phyloP scores from a whole-genome alignment of 1,284 basidiomycete genomes.

The Rhodotorula sp. region DNA sequence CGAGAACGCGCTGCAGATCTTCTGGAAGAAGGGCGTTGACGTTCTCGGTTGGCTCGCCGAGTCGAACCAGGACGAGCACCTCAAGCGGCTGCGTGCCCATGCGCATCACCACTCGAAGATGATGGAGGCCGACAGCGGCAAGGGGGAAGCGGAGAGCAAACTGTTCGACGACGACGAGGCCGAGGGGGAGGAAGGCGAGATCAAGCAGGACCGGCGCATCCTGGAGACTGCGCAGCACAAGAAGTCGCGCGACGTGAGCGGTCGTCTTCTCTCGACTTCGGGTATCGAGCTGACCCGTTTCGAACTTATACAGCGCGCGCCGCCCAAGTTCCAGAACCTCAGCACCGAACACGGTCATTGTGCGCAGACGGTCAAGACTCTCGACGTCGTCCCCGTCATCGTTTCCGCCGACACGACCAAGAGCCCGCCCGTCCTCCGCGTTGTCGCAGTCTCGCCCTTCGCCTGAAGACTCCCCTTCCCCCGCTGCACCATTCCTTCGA shows the following conservation, averaged over 20 bases:
- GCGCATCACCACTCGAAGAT: conserved; percentile 90
- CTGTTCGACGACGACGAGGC: conserved; percentile 81
- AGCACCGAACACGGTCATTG: conserved; percentile 74
- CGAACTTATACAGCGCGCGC: conserved; percentile 41
- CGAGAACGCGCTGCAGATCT: conserved; percentile 80
- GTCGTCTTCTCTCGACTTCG: too few species aligned
- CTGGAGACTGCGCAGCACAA: conserved; percentile 67
- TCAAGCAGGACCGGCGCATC: conserved; percentile 51
- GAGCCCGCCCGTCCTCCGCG: conserved; percentile 83
- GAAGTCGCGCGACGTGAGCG: conserved; percentile 58
- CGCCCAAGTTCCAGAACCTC: conserved; percentile 76
- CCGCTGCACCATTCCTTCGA: too few species aligned
- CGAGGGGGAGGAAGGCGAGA: conserved; percentile 57
- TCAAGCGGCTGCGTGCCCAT: conserved; percentile 39
- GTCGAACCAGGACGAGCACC: conserved; percentile 66
- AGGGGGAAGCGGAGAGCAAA: conserved; percentile 78
- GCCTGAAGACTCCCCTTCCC: background rate
- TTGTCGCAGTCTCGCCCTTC: conserved; percentile 17
- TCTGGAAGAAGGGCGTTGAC: conserved; percentile 61
- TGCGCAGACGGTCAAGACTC: conserved; percentile 85
- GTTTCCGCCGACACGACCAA: conserved; percentile 92
- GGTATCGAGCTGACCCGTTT: too few species aligned
- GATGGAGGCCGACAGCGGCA: conserved; percentile 82
- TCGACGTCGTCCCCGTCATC: conserved; percentile 78
- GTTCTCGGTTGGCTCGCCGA: conserved; percentile 92